Percentiles rank a stretch among this genome's conserved stretches.
These are phyloP conservation scores for Salix suchowensis DNA, from an alignment of 345 rosid species.

Conservation along the genomic window DNA sequence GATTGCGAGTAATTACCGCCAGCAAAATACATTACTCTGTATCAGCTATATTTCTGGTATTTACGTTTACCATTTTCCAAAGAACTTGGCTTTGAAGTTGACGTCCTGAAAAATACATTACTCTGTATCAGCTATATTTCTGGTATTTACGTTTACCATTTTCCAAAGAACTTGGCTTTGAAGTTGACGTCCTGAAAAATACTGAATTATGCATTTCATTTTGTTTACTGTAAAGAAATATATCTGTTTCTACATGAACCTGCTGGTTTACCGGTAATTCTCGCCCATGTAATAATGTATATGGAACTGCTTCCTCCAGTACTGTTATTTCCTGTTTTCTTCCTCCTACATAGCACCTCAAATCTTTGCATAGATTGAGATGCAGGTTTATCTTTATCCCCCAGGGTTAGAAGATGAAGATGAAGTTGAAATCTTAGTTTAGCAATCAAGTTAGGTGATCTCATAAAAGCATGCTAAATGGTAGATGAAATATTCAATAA, in stretches of 20 bases:
- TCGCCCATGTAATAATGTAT: neutral
- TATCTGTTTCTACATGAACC: neutral
- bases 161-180: neutral
- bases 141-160: neutral
- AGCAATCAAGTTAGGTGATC: no score
- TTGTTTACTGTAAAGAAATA: neutral
- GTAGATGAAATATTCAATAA: no score
- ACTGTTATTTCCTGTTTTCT: neutral
- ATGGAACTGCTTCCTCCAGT: neutral
- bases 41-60: neutral
- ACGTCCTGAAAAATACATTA: neutral
- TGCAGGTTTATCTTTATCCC: neutral
- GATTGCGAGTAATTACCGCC: neutral
- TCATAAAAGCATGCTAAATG: no score
- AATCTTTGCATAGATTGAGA: neutral
- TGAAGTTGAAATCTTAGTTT: neutral
- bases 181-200: neutral
- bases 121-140: neutral
- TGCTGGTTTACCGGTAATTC: neutral
- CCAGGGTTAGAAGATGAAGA: neutral
- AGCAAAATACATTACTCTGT: neutral
- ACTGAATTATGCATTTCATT: neutral
- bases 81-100: neutral
- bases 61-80: neutral
- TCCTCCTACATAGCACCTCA: neutral